phyloP scores from a whole-genome alignment of 305 asterid species.

The Plantago lanceolata region DNA sequence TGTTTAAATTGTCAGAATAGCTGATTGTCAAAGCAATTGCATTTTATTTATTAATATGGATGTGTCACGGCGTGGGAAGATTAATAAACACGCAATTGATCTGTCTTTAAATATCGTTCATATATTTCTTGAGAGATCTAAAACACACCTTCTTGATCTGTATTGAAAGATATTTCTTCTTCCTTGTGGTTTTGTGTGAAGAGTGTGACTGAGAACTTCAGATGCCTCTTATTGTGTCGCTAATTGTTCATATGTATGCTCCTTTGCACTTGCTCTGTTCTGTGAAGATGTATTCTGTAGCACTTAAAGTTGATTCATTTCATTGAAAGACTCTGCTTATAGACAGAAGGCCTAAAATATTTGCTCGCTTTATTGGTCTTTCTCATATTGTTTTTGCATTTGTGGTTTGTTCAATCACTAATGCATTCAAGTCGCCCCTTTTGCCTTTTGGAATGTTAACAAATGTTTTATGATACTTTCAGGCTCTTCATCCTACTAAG shows the following conservation, averaged over 20 bases:
- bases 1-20: too few relatives aligned
- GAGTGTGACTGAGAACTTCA: not conserved
- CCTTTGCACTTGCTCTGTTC: not conserved
- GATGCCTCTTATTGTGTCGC: not conserved
- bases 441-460: not conserved
- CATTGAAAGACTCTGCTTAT: not conserved
- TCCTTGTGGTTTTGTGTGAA: not conserved
- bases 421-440: too few relatives aligned
- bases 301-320: not conserved
- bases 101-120: not conserved
- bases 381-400: too few relatives aligned
- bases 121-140: not conserved
- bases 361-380: not conserved
- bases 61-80: slow-evolving; percentile 5
- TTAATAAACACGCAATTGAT: not conserved
- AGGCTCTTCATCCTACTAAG: slow-evolving; percentile 29
- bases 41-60: not conserved
- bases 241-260: not conserved
- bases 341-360: not conserved
- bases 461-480: slow-evolving; percentile 21
- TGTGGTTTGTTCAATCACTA: not conserved
- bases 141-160: not conserved
- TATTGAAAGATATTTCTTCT: not conserved
- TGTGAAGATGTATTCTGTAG: not conserved
- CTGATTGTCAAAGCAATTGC: too few relatives aligned